These are phyloP conservation scores for Colletotrichum destructivum DNA, from an alignment of 2,329 filamentous ascomycete genomes.

Conservation along the genomic window DNA sequence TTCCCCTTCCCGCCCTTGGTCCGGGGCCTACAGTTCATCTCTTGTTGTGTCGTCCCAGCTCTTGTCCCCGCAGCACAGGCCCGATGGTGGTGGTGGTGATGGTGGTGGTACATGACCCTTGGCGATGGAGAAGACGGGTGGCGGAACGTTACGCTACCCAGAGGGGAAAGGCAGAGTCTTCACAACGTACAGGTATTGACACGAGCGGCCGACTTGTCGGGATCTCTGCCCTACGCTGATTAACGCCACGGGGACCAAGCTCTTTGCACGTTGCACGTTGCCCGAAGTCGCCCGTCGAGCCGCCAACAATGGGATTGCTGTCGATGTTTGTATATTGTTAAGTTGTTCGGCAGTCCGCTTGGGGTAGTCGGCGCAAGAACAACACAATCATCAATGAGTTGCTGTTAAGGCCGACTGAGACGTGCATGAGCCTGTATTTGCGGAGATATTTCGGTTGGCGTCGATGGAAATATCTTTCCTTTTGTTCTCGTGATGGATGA, in stretches of 20 bases:
- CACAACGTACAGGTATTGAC: background rate
- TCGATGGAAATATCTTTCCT: slow-evolving; percentile 3
- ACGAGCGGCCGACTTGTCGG: slow-evolving; percentile 13
- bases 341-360: background rate
- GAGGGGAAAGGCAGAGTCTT: background rate
- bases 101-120: background rate
- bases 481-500: background rate
- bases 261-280: background rate
- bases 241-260: slow-evolving; percentile 3
- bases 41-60: background rate
- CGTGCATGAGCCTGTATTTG: slow-evolving; percentile 6
- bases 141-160: background rate
- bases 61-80: slow-evolving; percentile 26
- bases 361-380: slow-evolving; percentile 18
- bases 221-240: slow-evolving; percentile 8
- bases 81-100: slow-evolving; percentile 12
- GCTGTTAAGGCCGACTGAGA: background rate
- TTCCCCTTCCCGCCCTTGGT: slow-evolving; percentile 2
- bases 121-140: background rate
- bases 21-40: slow-evolving; percentile 17
- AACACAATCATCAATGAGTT: background rate
- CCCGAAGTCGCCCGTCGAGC: background rate
- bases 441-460: slow-evolving; percentile 3
- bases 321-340: background rate
- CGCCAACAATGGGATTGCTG: background rate